Percentiles rank a stretch among this genome's conserved stretches.
These are phyloP conservation scores for Claviceps digitariae DNA, from an alignment of 2,329 filamentous ascomycete species.

Conservation along the genomic window DNA sequence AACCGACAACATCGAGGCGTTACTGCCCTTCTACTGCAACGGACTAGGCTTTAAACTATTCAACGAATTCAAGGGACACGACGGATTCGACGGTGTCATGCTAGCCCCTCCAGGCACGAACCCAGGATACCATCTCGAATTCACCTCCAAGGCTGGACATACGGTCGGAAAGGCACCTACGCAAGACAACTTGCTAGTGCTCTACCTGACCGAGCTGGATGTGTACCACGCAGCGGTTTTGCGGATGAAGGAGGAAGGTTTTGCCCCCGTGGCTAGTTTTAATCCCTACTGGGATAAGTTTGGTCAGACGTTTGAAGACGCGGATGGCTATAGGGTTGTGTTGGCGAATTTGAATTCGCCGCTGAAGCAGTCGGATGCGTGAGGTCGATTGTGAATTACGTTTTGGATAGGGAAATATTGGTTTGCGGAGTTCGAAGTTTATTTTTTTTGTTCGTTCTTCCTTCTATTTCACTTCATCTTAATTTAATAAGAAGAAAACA, in stretches of 20 bases:
- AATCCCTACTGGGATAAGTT: conserved; percentile 32
- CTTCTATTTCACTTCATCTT: too few relatives aligned
- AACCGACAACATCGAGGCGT: conserved; percentile 21
- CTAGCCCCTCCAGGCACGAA: conserved; percentile 19
- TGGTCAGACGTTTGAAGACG: conserved; percentile 30
- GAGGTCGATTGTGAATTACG: background rate
- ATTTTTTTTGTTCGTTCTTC: too few relatives aligned
- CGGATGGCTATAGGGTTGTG: conserved; percentile 31
- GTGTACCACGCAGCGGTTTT: conserved; percentile 17
- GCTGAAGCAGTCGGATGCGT: background rate
- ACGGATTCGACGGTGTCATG: conserved; percentile 28
- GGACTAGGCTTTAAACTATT: conserved; percentile 26
- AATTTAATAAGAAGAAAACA: too few relatives aligned
- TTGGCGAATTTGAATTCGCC: conserved; percentile 18
- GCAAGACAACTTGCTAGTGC: conserved; percentile 29
- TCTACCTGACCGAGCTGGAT: conserved; percentile 23
- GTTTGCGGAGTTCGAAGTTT: too few relatives aligned
- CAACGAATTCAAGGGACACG: conserved; percentile 21
- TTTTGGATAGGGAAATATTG: background rate
- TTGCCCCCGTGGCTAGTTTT: conserved; percentile 21
- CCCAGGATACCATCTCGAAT: conserved; percentile 29
- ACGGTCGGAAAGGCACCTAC: conserved; percentile 23
- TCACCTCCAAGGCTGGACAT: conserved; percentile 22
- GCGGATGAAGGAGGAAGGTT: conserved; percentile 22
- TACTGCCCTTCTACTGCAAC: conserved; percentile 28